These are phyloP conservation scores for Malassezia restricta DNA, from an alignment of 1,284 basidiomycete genomes.

Conservation along the genomic window DNA sequence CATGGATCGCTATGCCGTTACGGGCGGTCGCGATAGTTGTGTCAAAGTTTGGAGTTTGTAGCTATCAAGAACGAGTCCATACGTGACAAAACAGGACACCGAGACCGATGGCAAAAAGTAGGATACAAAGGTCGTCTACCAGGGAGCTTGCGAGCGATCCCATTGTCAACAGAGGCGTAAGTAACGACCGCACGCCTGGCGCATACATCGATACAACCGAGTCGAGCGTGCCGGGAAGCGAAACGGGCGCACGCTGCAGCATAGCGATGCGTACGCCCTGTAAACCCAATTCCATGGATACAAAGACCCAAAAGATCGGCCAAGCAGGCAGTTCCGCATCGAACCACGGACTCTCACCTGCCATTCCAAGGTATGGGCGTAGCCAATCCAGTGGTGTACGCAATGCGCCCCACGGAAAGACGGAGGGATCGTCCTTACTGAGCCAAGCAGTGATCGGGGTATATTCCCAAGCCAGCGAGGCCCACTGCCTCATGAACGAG, in stretches of 20 bases:
- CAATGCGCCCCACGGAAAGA: slow-evolving; percentile 14
- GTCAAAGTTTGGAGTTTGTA: slow-evolving; percentile 92
- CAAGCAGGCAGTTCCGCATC: slow-evolving; percentile 5
- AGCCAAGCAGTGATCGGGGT: slow-evolving; percentile 14
- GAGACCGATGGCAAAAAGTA: slow-evolving; percentile 12
- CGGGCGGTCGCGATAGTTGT: slow-evolving; percentile 72
- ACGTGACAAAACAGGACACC: slow-evolving; percentile 12
- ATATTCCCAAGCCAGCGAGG: slow-evolving; percentile 8
- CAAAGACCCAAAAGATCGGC: slow-evolving; percentile 42
- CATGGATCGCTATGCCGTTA: slow-evolving; percentile 89
- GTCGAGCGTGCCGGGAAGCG: slow-evolving; percentile 1
- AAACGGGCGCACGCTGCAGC: slow-evolving; percentile 15
- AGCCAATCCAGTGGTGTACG: slow-evolving; percentile 7
- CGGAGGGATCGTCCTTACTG: slow-evolving; percentile 8
- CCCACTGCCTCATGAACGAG: slow-evolving; percentile 13
- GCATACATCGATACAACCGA: slow-evolving; percentile 6
- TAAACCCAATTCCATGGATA: slow-evolving; percentile 31
- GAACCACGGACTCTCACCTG: neutral
- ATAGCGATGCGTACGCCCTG: slow-evolving; percentile 28
- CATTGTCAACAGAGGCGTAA: neutral
- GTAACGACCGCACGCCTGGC: neutral
- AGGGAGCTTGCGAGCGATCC: slow-evolving; percentile 2
- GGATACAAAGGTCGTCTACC: slow-evolving; percentile 10
- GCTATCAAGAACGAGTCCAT: neutral
- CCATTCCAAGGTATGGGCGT: slow-evolving; percentile 3